These are phyloP conservation scores for Lactifluus rugatus DNA, from an alignment of 768 basidiomycete genomes.

Conservation along the genomic window DNA sequence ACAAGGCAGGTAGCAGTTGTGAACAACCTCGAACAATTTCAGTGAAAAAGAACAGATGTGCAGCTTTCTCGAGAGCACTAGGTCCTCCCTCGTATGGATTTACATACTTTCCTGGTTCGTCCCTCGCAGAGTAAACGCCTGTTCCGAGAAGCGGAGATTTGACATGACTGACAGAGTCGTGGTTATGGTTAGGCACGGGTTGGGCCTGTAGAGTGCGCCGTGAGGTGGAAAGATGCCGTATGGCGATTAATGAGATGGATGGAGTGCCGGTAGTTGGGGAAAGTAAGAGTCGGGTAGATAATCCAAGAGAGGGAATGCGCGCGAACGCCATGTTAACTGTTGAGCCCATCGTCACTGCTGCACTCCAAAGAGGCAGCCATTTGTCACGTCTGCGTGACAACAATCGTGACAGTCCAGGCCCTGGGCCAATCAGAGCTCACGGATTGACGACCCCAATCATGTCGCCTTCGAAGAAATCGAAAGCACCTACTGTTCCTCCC, in stretches of 20 bases:
- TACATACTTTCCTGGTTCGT: constrained; percentile 42
- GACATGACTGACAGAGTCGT: constrained; percentile 22
- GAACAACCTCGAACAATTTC: constrained; percentile 88
- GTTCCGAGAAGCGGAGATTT: constrained; percentile 29
- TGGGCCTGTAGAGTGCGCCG: constrained; percentile 20
- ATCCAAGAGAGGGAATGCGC: constrained; percentile 42
- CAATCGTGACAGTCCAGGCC: constrained; percentile 21
- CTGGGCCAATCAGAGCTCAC: constrained; percentile 38
- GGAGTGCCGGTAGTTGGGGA: constrained; percentile 23
- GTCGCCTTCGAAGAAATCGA: constrained; percentile 53
- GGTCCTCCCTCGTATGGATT: constrained; percentile 73
- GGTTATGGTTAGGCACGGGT: constrained; percentile 14
- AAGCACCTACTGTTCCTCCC: constrained; percentile 39
- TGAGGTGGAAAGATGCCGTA: constrained; percentile 41
- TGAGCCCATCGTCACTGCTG: constrained; percentile 31
- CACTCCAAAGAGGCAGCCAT: constrained; percentile 1
- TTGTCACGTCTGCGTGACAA: constrained; percentile 8
- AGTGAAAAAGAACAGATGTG: constrained; percentile 96
- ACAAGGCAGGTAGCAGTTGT: neutral
- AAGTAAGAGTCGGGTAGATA: constrained; percentile 38
- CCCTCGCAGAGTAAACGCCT: constrained; percentile 28
- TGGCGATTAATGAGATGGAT: constrained; percentile 31
- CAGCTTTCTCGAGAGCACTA: constrained; percentile 91
- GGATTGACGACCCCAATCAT: constrained; percentile 28
- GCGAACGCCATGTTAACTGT: constrained; percentile 47